Evolutionary conservation across 106 monocot genomes (phyloP), one percentile per base, ranked within the genome.

Genomic region (Acanthochlamys bracteata): DNA sequence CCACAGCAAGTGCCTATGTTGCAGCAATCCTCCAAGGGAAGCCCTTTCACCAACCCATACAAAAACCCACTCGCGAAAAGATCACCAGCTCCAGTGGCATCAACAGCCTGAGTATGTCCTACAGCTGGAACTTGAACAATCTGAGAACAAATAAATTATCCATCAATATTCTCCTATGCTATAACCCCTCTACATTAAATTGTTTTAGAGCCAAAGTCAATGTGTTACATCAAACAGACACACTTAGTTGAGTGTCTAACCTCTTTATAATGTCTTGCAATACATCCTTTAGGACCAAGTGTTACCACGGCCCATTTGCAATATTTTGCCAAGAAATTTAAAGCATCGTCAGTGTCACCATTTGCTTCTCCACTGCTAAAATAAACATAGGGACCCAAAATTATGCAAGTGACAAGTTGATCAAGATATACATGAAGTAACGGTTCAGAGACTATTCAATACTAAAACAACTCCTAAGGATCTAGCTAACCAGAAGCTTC

Each of bases 241-340:
- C 13, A 45, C 7, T 45, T 9, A 33, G 6, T 66, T 25, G 20
- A 16, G 39, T 0, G n/a, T 27, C 57, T 60, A 20, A 93, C 89
- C 93, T 93, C 78, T 58, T 86, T 80, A 16, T 83, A 85, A 61
- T 93, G 89, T 62, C 83, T 93, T 17, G 93, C 89, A 20, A 93
- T 78, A 75, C 93, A 93, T 10, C 93, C 93, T 62, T 79, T 89
- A 7, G 86, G 59, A 66, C 84, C 89, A 53, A 93, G 81, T 10
- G 93, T 93, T 55, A 93, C 86, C 45, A 93, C 93, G 20, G 89
- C 78, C 89, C 93, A 93, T 55, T 76, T 80, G 78, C 93, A 93
- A 57, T 86, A 24, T 41, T 79, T 86, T 55, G 78, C 72, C 61
- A 93, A 70, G 64, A 89, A 93, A 26, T 24, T 67, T 69, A 93